A percentile compares a stretch with the other conserved stretches of the same genome.
Evolutionary conservation across 805 yeast species (phyloP).

Genomic region (Myxozyma neglecta): DNA sequence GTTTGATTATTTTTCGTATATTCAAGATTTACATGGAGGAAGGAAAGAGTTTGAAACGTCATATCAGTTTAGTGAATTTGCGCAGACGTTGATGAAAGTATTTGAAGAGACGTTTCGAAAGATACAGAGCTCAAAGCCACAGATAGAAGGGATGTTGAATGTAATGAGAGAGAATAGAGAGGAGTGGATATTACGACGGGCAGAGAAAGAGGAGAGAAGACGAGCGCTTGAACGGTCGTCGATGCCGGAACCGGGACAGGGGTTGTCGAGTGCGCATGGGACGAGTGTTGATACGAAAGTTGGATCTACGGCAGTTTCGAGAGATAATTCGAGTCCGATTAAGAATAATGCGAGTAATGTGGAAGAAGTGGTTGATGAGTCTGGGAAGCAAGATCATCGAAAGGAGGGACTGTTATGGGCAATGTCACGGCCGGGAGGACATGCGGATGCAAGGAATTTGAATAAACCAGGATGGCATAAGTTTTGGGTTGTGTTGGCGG

Average conservation of each 20-base stretch:
- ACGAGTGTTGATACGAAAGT: neutral
- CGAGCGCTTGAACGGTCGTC: slow-evolving; percentile 41
- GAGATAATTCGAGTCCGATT: neutral
- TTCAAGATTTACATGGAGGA: slow-evolving; percentile 47
- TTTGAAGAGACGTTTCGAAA: slow-evolving; percentile 36
- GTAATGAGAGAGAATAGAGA: slow-evolving; percentile 25
- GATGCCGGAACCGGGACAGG: slow-evolving; percentile 27
- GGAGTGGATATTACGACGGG: slow-evolving; percentile 39
- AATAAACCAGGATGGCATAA: slow-evolving; percentile 69
- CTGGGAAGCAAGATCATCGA: slow-evolving; percentile 20
- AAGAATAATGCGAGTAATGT: neutral
- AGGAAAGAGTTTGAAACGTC: slow-evolving; percentile 45
- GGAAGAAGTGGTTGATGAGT: slow-evolving; percentile 1
- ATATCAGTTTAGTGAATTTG: slow-evolving; percentile 42
- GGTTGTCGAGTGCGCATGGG: neutral
- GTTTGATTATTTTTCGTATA: slow-evolving; percentile 45
- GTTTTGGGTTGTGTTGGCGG: slow-evolving; percentile 75
- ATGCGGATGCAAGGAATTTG: slow-evolving; percentile 39
- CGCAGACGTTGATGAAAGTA: slow-evolving; percentile 40
- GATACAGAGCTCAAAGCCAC: slow-evolving; percentile 37
- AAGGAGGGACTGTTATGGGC: slow-evolving; percentile 50
- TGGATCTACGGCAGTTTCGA: neutral
- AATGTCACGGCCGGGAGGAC: slow-evolving; percentile 43
- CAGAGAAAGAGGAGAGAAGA: slow-evolving; percentile 43
- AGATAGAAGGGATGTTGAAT: slow-evolving; percentile 37